These are phyloP conservation scores for Podospora sp. DNA, from an alignment of 495 filamentous ascomycete species.

Conservation along the genomic window DNA sequence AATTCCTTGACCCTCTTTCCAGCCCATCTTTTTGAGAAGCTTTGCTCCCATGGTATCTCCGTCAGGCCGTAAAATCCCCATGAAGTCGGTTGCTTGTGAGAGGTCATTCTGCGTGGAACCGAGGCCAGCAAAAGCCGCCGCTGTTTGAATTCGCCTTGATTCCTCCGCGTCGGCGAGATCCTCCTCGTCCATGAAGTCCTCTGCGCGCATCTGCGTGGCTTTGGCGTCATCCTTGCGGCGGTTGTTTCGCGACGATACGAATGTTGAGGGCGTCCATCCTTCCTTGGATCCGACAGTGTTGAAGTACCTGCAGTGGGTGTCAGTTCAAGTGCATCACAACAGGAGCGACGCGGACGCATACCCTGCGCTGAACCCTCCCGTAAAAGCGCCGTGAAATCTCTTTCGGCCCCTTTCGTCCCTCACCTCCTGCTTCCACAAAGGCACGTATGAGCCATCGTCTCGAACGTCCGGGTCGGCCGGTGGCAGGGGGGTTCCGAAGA, in stretches of 20 bases:
- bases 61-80: slow-evolving; percentile 72
- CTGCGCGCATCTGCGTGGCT: slow-evolving; percentile 61
- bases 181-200: slow-evolving; percentile 99
- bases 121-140: slow-evolving; percentile 71
- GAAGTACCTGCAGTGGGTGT: slow-evolving; percentile 69
- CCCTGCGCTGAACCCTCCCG: slow-evolving; percentile 95
- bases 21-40: slow-evolving; percentile 90
- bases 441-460: slow-evolving; percentile 93
- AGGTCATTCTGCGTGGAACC: slow-evolving; percentile 67
- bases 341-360: slow-evolving; percentile 43
- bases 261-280: slow-evolving; percentile 91
- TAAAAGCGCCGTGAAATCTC: slow-evolving; percentile 93
- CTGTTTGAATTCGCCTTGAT: slow-evolving; percentile 69
- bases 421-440: slow-evolving; percentile 96
- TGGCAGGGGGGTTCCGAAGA: slow-evolving; percentile 86
- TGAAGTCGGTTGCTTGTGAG: slow-evolving; percentile 56
- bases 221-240: slow-evolving; percentile 67
- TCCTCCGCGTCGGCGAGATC: slow-evolving; percentile 88
- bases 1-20: slow-evolving; percentile 91
- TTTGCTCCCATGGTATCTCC: slow-evolving; percentile 91
- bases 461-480: slow-evolving; percentile 74
- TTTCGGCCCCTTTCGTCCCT: slow-evolving; percentile 91
- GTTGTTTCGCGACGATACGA: slow-evolving; percentile 85
- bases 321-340: not conserved
- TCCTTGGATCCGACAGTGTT: slow-evolving; percentile 98